These are phyloP conservation scores for Barnettozyma wickerhamii DNA, from an alignment of 805 yeast genomes.

Conservation along the genomic window DNA sequence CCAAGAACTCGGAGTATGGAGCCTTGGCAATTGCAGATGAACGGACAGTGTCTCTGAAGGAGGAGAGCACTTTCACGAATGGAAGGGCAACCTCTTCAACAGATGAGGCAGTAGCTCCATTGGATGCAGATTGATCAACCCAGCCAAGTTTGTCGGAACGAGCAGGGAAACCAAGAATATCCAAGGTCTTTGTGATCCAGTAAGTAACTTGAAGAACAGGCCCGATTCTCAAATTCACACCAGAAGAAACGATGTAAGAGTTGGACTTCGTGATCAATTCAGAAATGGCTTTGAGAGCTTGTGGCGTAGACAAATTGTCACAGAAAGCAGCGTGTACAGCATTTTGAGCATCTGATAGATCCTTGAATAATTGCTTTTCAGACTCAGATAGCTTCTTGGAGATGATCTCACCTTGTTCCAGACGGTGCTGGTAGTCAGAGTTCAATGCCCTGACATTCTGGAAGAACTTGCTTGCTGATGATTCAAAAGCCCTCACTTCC, in stretches of 20 bases:
- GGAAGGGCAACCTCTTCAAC: slow-evolving; percentile 75
- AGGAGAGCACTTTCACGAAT: slow-evolving; percentile 69
- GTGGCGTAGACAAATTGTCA: slow-evolving; percentile 82
- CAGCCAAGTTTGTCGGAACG: slow-evolving; percentile 78
- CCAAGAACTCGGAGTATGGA: slow-evolving; percentile 48
- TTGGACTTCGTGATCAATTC: slow-evolving; percentile 72
- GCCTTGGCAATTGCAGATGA: slow-evolving; percentile 59
- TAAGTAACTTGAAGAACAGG: slow-evolving; percentile 57
- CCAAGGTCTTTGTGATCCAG: slow-evolving; percentile 68
- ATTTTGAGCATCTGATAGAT: slow-evolving; percentile 46
- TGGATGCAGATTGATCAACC: slow-evolving; percentile 37
- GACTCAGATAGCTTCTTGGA: slow-evolving; percentile 54
- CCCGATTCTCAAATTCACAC: slow-evolving; percentile 54
- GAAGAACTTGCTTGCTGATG: slow-evolving; percentile 77
- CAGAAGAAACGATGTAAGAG: slow-evolving; percentile 59
- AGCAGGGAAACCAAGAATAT: slow-evolving; percentile 70
- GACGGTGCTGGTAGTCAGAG: slow-evolving; percentile 53
- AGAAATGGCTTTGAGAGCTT: slow-evolving; percentile 57
- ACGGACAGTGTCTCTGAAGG: slow-evolving; percentile 81
- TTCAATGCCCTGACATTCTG: slow-evolving; percentile 79
- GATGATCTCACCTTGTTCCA: slow-evolving; percentile 44
- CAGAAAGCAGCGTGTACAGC: slow-evolving; percentile 76
- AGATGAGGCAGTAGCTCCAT: slow-evolving; percentile 17
- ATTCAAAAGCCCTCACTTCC: slow-evolving; percentile 76
- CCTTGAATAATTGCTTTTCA: slow-evolving; percentile 54